Conservation (phyloP, 192 early-diverging fungal genomes). For the Coemansia sp. region DNA sequence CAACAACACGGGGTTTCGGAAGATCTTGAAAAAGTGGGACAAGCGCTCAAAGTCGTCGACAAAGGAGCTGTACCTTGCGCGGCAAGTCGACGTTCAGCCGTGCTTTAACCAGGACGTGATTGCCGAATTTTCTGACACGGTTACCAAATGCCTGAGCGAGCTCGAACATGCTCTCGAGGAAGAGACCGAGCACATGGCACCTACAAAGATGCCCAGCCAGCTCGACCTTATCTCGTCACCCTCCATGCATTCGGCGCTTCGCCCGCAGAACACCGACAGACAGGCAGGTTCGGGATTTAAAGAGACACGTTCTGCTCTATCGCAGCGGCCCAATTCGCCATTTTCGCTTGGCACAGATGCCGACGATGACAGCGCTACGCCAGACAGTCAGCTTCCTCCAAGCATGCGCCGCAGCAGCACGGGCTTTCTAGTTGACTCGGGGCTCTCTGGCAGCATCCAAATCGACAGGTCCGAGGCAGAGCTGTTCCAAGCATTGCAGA, state of each 20-base stretch:
- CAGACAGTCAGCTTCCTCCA: conserved; percentile 10
- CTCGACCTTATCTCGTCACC: conserved; percentile 49
- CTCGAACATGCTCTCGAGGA: conserved; percentile 66
- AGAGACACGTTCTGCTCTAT: neutral
- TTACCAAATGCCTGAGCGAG: conserved; percentile 70
- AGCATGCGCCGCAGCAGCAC: conserved; percentile 25
- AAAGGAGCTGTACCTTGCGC: conserved; percentile 95
- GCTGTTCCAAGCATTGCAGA: conserved; percentile 38
- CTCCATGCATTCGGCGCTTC: conserved; percentile 15
- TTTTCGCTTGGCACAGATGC: conserved; percentile 17
- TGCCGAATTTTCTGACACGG: conserved; percentile 86
- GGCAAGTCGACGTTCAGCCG: conserved; percentile 97
- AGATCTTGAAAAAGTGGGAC: conserved; percentile 99
- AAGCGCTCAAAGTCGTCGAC: conserved; percentile 96
- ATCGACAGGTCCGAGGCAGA: conserved; percentile 48
- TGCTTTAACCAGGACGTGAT: conserved; percentile 95
- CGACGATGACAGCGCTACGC: neutral
- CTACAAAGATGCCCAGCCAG: conserved; percentile 26
- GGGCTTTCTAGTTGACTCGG: conserved; percentile 28
- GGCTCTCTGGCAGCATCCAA: conserved; percentile 38
- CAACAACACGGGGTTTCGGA: conserved; percentile 94
- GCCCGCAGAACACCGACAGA: conserved; percentile 9
- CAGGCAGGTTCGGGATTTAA: neutral
- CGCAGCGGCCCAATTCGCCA: conserved; percentile 8
- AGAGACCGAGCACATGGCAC: conserved; percentile 25